Evolutionary conservation across 257 asterid species (phyloP).

Genomic region (Perilla frutescens): DNA sequence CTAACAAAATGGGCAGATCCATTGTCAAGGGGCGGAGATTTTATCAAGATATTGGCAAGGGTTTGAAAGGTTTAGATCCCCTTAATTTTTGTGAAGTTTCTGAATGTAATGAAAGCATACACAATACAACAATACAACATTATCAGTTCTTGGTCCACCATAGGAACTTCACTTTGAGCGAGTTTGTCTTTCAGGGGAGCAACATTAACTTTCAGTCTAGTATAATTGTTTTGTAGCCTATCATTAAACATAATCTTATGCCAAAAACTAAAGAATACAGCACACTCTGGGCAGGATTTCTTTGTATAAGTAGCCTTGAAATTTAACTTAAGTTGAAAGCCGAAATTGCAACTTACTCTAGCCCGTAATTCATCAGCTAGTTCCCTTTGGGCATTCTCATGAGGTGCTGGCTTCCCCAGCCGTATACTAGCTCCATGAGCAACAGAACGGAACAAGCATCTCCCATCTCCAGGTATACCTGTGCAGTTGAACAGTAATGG

Average conservation of each 20-base stretch:
- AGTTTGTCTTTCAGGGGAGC: not conserved
- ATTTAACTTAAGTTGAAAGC: not conserved
- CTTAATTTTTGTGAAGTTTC: conserved; percentile 1
- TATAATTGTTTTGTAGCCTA: not conserved
- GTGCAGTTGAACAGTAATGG: conserved; percentile 38
- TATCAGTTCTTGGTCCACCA: not conserved
- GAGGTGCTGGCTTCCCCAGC: conserved; percentile 77
- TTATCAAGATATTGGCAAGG: conserved; percentile 8
- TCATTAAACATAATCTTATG: conserved; percentile 3
- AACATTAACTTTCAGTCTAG: conserved; percentile 9
- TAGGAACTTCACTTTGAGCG: conserved; percentile 15
- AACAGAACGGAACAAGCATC: conserved; percentile 96
- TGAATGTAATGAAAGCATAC: not conserved
- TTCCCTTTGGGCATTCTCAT: conserved; percentile 72
- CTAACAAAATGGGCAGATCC: conserved; percentile 46
- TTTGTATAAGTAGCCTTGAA: not conserved
- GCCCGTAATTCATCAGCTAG: conserved; percentile 89
- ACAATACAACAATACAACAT: conserved; percentile 19
- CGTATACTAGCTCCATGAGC: conserved; percentile 91
- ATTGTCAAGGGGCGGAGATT: conserved; percentile 36
- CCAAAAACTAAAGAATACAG: conserved; percentile 1
- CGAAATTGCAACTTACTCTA: conserved; percentile 55
- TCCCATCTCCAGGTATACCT: conserved; percentile 99
- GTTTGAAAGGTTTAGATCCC: not conserved
- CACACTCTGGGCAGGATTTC: not conserved